Evolutionary conservation across 1,284 basidiomycete genomes (phyloP).

Genomic region (Sporisorium scitamineum): DNA sequence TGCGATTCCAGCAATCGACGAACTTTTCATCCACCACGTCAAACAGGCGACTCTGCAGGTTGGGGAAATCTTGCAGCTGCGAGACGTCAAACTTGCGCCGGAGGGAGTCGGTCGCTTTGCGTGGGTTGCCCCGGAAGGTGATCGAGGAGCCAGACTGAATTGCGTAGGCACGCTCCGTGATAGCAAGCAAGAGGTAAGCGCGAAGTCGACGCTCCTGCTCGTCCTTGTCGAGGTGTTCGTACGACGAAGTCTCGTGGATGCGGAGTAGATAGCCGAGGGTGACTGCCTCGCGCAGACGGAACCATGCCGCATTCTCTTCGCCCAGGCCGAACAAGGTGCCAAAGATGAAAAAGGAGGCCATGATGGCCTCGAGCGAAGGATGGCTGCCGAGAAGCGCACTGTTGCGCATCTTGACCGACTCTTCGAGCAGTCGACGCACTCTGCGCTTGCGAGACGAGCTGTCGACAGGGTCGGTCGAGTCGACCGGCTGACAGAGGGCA

Average conservation of each 20-base stretch:
- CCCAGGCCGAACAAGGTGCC: constrained; percentile 57
- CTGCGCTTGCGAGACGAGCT: constrained; percentile 38
- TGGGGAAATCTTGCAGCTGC: constrained; percentile 59
- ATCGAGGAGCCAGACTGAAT: constrained; percentile 56
- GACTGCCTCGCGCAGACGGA: constrained; percentile 59
- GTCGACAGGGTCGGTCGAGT: constrained; percentile 48
- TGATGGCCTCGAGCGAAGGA: constrained; percentile 52
- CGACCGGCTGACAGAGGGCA: constrained; percentile 56
- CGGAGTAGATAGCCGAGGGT: constrained; percentile 61
- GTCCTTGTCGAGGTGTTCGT: constrained; percentile 59
- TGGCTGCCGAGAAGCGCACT: constrained; percentile 53
- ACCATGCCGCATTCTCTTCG: constrained; percentile 60
- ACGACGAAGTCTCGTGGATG: constrained; percentile 60
- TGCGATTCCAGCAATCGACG: constrained; percentile 63
- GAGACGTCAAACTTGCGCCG: constrained; percentile 46
- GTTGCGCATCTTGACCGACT: constrained; percentile 50
- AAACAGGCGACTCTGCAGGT: constrained; percentile 46
- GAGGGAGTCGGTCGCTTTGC: constrained; percentile 48
- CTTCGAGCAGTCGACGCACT: constrained; percentile 46
- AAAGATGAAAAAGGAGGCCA: constrained; percentile 62
- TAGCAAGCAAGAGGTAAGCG: constrained; percentile 63
- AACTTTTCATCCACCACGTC: constrained; percentile 61
- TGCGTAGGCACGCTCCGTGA: constrained; percentile 63
- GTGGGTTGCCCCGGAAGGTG: constrained; percentile 57
- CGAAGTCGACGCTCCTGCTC: constrained; percentile 62